Conservation (phyloP, 768 basidiomycete genomes). For the Mycena galericulata region DNA sequence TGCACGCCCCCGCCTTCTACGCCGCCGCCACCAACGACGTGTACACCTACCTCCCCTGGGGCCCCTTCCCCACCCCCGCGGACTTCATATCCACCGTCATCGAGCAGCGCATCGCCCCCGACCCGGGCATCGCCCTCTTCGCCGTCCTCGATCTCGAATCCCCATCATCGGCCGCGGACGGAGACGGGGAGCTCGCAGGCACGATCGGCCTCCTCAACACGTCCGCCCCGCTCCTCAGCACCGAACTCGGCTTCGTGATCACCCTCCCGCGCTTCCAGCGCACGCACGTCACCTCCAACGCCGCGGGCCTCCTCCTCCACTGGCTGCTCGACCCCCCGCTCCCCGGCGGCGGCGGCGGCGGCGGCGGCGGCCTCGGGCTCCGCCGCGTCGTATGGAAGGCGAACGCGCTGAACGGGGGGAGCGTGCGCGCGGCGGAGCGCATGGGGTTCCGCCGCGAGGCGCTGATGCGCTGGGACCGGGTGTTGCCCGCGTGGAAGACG, state of each 20-base stretch:
- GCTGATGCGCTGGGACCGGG: slow-evolving; percentile 64
- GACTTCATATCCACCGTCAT: slow-evolving; percentile 52
- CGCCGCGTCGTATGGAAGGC: slow-evolving; percentile 75
- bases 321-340: slow-evolving; percentile 58
- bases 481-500: slow-evolving; percentile 54
- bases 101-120: slow-evolving; percentile 48
- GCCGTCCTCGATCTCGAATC: slow-evolving; percentile 63
- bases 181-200: slow-evolving; percentile 58
- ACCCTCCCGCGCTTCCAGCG: slow-evolving; percentile 64
- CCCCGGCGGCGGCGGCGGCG: slow-evolving; percentile 52
- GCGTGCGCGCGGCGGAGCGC: slow-evolving; percentile 63
- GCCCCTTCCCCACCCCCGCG: slow-evolving; percentile 55
- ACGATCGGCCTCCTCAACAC: slow-evolving; percentile 64
- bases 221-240: slow-evolving; percentile 52
- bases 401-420: slow-evolving; percentile 59
- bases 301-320: slow-evolving; percentile 53
- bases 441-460: slow-evolving; percentile 73
- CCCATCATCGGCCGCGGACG: too few relatives aligned
- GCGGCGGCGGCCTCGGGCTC: slow-evolving; percentile 61
- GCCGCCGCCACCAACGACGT: slow-evolving; percentile 53
- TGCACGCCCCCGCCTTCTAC: slow-evolving; percentile 57
- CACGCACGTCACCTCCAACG: too few relatives aligned
- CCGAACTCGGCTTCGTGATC: slow-evolving; percentile 68
- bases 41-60: slow-evolving; percentile 62
- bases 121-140: slow-evolving; percentile 56